phyloP scores from a whole-genome alignment of 139 green algal genomes.

The Raphidocelis subcapitata region DNA sequence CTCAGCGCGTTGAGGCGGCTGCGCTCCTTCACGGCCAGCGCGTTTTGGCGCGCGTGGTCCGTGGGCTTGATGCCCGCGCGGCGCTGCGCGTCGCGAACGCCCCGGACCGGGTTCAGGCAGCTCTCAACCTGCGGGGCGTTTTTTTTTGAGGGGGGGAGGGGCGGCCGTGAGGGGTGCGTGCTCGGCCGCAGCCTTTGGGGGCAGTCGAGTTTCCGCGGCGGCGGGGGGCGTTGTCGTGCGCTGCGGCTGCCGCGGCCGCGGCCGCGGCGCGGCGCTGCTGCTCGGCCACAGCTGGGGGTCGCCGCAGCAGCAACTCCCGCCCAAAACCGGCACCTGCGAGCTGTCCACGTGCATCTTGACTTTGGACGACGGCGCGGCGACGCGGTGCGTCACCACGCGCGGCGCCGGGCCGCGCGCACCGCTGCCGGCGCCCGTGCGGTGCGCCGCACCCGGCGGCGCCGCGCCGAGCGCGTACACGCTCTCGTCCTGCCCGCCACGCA shows the following conservation, averaged over 20 bases:
- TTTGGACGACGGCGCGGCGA: slow-evolving; percentile 17
- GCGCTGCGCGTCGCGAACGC: slow-evolving; percentile 44
- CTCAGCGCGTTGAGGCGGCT: slow-evolving; percentile 52
- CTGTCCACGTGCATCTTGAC: slow-evolving; percentile 51
- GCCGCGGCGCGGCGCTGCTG: not conserved
- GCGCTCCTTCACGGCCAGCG: slow-evolving; percentile 48
- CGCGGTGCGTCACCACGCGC: slow-evolving; percentile 10
- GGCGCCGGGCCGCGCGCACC: not conserved
- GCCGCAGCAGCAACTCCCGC: not conserved
- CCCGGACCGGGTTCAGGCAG: slow-evolving; percentile 57
- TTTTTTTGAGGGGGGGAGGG: not conserved
- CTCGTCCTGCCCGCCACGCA: slow-evolving; percentile 21
- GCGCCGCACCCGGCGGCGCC: no score
- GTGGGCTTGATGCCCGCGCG: slow-evolving; percentile 51
- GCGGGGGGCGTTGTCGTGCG: no score
- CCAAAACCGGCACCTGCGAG: slow-evolving; percentile 36
- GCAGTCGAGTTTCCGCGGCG: not conserved
- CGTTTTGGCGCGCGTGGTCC: slow-evolving; percentile 56
- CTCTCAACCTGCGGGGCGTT: slow-evolving; percentile 54
- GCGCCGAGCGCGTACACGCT: slow-evolving; percentile 24
- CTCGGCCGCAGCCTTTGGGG: not conserved
- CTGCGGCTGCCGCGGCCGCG: no score
- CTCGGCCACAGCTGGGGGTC: not conserved
- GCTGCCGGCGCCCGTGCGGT: no score
- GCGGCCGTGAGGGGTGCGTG: not conserved